Evolutionary conservation across 2,329 filamentous ascomycete species (phyloP).

Genomic region (Beauveria varroae): DNA sequence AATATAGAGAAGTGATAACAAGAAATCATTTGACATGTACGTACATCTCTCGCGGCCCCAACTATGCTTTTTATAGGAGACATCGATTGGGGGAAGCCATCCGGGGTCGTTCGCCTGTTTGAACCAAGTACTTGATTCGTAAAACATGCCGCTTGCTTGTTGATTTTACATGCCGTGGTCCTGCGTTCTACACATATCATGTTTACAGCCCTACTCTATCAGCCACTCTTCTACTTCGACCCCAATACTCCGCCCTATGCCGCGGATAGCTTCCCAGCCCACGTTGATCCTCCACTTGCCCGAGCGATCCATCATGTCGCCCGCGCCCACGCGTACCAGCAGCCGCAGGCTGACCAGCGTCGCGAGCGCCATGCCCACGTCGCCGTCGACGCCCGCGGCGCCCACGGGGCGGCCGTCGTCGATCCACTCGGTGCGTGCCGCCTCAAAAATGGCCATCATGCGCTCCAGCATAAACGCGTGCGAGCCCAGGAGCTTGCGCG

Average conservation of each 20-base stretch:
- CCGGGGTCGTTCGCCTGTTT: no score
- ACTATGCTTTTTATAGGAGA: background rate
- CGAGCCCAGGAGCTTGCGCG: slow-evolving; percentile 68
- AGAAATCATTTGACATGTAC: slow-evolving; percentile 3
- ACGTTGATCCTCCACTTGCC: slow-evolving; percentile 73
- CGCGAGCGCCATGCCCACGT: slow-evolving; percentile 58
- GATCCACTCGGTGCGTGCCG: slow-evolving; percentile 52
- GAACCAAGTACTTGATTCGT: background rate
- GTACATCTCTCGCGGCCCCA: background rate
- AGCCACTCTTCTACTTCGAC: slow-evolving; percentile 76
- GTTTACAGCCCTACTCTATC: slow-evolving; percentile 43
- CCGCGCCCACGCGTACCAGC: slow-evolving; percentile 56
- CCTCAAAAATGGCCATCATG: slow-evolving; percentile 68
- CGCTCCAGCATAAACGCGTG: slow-evolving; percentile 72
- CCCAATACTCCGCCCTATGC: slow-evolving; percentile 63
- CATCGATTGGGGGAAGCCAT: background rate
- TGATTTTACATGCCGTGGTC: background rate
- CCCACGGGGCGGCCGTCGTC: slow-evolving; percentile 21
- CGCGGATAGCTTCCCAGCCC: slow-evolving; percentile 67
- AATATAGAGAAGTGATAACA: slow-evolving; percentile 8
- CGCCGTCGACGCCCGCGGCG: slow-evolving; percentile 38
- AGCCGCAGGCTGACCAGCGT: slow-evolving; percentile 65
- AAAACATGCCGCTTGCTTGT: background rate
- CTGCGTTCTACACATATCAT: background rate
- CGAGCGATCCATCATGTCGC: slow-evolving; percentile 60